These are phyloP conservation scores for Lasiodiplodia sp. DNA, from an alignment of 2,329 filamentous ascomycete genomes.

Conservation along the genomic window DNA sequence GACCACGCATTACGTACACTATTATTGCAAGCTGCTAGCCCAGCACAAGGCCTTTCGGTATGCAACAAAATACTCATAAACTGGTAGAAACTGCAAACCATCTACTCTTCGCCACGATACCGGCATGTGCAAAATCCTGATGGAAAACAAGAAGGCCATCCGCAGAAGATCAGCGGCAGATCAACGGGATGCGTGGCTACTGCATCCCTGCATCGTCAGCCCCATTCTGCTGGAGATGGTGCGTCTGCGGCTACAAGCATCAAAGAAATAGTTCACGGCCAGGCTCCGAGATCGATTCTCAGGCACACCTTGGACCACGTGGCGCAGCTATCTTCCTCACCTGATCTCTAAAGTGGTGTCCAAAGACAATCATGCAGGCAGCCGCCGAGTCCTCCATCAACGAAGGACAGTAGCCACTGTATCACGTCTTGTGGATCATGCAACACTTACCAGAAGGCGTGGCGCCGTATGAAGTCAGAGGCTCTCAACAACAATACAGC, in stretches of 20 bases:
- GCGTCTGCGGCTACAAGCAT: neutral
- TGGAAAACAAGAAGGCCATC: neutral
- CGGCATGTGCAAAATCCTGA: neutral
- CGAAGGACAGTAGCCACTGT: neutral
- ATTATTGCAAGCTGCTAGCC: neutral
- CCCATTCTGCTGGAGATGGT: neutral
- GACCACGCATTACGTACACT: neutral
- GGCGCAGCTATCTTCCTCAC: conserved; percentile 16
- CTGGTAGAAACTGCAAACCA: neutral
- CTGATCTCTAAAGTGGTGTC: conserved; percentile 18
- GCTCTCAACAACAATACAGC: neutral
- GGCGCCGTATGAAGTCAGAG: neutral
- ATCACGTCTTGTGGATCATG: conserved; percentile 6
- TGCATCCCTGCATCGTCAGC: neutral
- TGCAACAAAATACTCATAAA: neutral
- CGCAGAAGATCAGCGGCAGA: neutral
- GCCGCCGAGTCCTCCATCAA: conserved; percentile 5
- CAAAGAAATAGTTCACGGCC: neutral
- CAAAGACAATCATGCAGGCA: neutral
- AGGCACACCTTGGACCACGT: conserved; percentile 15
- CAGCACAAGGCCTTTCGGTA: neutral
- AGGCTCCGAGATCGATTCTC: neutral
- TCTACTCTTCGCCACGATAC: neutral
- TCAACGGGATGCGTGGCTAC: neutral
- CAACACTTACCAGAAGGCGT: neutral